Base-by-base conservation (phyloP, 2,329 filamentous ascomycete species). In the Aspergillus bombycis region DNA sequence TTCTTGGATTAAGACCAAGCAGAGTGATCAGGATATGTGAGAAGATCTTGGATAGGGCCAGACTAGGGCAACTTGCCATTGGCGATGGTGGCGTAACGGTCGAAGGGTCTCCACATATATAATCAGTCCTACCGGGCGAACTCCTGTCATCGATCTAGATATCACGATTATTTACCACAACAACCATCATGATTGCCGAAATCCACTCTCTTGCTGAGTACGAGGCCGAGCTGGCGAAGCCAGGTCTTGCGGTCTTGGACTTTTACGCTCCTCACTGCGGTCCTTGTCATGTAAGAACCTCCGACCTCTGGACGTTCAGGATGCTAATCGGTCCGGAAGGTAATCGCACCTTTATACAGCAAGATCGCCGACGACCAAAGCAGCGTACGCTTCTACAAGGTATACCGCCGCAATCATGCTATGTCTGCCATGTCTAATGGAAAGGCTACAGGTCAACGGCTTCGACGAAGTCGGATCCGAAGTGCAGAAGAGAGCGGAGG, bases 351-450 rank as follows among this genome's bases (percentile, higher is more conserved):
- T 28, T 14, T 52, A 26, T 52, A 30, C 48, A 52, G 23, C 16
- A 21, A 19, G 16, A 52, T 52, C 48, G 26, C 26, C 9, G 21
- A 52, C 1, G 12, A 26, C 23, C 48, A 52, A 12, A 52, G 21
- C 48, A 52, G n/a, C 28, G 28, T 52, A 11, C 48, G 48, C 23
- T 52, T 52, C 48, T 52, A 52, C 48, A 52, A 52, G 48, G 48
- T 52, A 23, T 14, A 19, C 7, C 7, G 7, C 19, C 9, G 8
- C 41, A 19, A 38, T 16, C 12, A 6, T 16, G 3, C 14, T 16
- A 14, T 38, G 14, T 41, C 6, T 41, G 16, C 38, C 19, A n/a
- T 16, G 8, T 8, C 19, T 41, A n/a, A n/a, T n/a, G 38, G 1
- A 41, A 4, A 3, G 3, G 5, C 11, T 52, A 7, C 16, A 30